Base-by-base conservation (phyloP, 2,329 filamentous ascomycete species). In the Ophioceras dolichostomum region DNA sequence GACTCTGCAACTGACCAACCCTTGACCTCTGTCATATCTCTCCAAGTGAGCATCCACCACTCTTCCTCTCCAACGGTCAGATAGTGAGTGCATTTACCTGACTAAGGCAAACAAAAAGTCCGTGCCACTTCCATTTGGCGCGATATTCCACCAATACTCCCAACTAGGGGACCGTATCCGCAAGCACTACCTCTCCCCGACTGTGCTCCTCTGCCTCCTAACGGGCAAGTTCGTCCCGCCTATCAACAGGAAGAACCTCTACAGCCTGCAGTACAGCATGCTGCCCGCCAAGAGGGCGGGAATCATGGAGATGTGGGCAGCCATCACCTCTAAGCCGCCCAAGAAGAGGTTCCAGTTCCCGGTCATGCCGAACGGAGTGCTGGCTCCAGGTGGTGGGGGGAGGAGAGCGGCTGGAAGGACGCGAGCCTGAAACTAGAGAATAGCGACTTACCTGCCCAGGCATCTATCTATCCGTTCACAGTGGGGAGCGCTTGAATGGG, bases 241-340 rank as follows among this genome's bases (percentile, higher is more conserved):
- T 0, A 93, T 98, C 34, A 88, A 95, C 54, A 76, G 93, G 37
- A 89, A 88, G 53, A 93, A 91, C 52, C 68, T 98, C 36, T 98
- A 98, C 60, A 93, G 86, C 48, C 67, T 98, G 50, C 91, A 98
- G 61, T 98, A 98, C 59, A 94, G 86, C 62, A 96, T 96, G 86
- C 69, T 98, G 29, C 93, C 93, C 0, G 82, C 84, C 7, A 73
- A 74, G 38, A 68, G 93, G 32, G 82, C 85, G 0, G 78, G 80
- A 2, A 82, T 96, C 40, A 67, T 73, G 49, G 87, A 95, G 53
- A 80, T 96, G 56, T 98, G 93, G 91, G 67, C 71, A 31, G 71
- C 74, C 28, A 61, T 91, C 39, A 81, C 73, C 43, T 61, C 60
- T 21, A 52, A 70, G 34, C 50, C 60, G 21, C 55, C 56, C 7